Conservation (phyloP, 305 asterid genomes). For the Fraxinus floribunda region DNA sequence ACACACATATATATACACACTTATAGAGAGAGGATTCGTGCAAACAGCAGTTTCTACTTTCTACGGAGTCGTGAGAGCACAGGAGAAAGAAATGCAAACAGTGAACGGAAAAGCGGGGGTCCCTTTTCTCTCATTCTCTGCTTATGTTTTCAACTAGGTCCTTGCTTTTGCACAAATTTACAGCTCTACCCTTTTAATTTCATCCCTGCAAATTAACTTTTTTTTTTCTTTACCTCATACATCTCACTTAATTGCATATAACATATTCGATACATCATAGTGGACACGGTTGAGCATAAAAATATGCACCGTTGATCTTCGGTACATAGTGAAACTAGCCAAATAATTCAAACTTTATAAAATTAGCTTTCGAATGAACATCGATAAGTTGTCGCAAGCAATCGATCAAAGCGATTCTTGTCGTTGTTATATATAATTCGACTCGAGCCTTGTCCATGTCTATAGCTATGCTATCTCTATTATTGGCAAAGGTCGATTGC, state of each 20-base stretch:
- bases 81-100: conserved; percentile 18
- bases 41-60: conserved; percentile 23
- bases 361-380: too few species aligned
- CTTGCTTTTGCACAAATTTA: conserved; percentile 10
- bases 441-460: not conserved
- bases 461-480: not conserved
- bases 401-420: not conserved
- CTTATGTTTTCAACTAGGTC: conserved; percentile 2
- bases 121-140: conserved; percentile 23
- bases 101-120: conserved; percentile 28
- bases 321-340: not conserved
- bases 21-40: not conserved
- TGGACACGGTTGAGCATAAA: not conserved
- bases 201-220: not conserved
- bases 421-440: not conserved
- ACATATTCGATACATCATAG: not conserved
- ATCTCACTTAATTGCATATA: not conserved
- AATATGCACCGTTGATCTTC: not conserved
- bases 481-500: not conserved
- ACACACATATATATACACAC: too few species aligned
- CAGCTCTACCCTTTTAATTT: conserved; percentile 19
- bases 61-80: conserved; percentile 17
- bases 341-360: not conserved
- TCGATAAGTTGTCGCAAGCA: not conserved
- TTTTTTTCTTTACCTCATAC: not conserved